phyloP scores from a whole-genome alignment of 1,284 basidiomycete species.

The Cystobasidium sp. region DNA sequence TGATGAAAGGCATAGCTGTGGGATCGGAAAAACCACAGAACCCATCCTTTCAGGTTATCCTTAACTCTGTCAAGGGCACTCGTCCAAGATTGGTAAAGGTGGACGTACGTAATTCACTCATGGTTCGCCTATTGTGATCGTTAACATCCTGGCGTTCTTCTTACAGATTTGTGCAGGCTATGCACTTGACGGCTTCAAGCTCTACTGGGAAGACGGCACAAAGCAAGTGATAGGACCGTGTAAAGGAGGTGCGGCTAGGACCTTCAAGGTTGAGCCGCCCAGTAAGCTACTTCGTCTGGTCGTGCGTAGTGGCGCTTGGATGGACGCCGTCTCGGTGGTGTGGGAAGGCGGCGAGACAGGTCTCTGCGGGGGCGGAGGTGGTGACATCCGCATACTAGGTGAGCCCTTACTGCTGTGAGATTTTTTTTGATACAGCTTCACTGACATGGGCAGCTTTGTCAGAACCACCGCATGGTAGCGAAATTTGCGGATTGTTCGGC shows the following conservation, averaged over 20 bases:
- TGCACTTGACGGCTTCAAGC: conserved; percentile 40
- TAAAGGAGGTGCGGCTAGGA: conserved; percentile 18
- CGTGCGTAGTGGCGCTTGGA: conserved; percentile 42
- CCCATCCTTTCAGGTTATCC: conserved; percentile 29
- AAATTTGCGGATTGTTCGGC: conserved; percentile 33
- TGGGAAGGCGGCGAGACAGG: conserved; percentile 41
- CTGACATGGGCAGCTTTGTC: neutral
- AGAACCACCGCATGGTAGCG: conserved; percentile 33
- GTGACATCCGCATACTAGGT: conserved; percentile 40
- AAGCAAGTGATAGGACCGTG: conserved; percentile 38
- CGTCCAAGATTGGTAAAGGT: conserved; percentile 33
- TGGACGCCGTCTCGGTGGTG: conserved; percentile 39
- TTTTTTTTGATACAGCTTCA: neutral
- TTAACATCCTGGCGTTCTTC: neutral
- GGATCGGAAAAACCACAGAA: conserved; percentile 41
- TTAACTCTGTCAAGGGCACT: conserved; percentile 29
- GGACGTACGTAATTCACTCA: conserved; percentile 1
- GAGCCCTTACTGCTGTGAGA: neutral
- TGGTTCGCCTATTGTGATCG: too few relatives aligned
- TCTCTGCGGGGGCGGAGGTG: conserved; percentile 37
- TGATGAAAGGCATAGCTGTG: conserved; percentile 40
- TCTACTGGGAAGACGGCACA: conserved; percentile 39
- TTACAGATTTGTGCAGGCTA: conserved; percentile 22
- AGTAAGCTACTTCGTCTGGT: conserved; percentile 32
- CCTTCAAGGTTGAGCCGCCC: conserved; percentile 38